Conservation (phyloP, 805 yeast species). For the Candida quercuum region DNA sequence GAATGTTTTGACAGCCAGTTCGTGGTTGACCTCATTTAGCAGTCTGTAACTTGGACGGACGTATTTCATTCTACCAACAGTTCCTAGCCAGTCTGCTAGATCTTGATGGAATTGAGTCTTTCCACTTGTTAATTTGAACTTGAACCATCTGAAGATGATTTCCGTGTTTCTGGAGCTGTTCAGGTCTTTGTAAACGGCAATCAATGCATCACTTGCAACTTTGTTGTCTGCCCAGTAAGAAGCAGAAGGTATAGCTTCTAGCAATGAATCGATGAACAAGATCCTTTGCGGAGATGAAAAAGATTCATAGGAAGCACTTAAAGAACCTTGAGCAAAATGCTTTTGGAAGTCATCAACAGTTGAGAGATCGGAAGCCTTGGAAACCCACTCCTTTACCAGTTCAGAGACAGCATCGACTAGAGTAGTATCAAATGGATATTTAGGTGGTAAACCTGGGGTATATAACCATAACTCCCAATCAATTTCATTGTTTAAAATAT, state of each 20-base stretch:
- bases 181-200: constrained; percentile 31
- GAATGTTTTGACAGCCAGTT: constrained; percentile 64
- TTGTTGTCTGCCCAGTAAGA: constrained; percentile 29
- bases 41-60: constrained; percentile 81
- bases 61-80: constrained; percentile 92
- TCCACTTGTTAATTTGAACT: constrained; percentile 55
- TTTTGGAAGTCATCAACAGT: constrained; percentile 11
- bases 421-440: constrained; percentile 73
- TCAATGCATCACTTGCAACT: constrained; percentile 31
- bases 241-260: constrained; percentile 41
- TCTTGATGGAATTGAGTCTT: constrained; percentile 39
- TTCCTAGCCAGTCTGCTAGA: constrained; percentile 80
- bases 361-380: constrained; percentile 11
- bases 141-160: constrained; percentile 72
- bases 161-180: constrained; percentile 67
- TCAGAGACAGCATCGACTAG: constrained; percentile 67
- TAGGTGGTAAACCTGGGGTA: constrained; percentile 85
- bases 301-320: constrained; percentile 29
- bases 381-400: constrained; percentile 62
- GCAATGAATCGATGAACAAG: constrained; percentile 69
- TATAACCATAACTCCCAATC: constrained; percentile 87
- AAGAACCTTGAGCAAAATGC: constrained; percentile 14
- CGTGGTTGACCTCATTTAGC: constrained; percentile 57
- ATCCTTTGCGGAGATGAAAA: constrained; percentile 76
- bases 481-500: constrained; percentile 48